A percentile compares a stretch with the other conserved stretches of the same genome.
Conservation (phyloP, 2,329 filamentous ascomycete species). For the Clonostachys chloroleuca region DNA sequence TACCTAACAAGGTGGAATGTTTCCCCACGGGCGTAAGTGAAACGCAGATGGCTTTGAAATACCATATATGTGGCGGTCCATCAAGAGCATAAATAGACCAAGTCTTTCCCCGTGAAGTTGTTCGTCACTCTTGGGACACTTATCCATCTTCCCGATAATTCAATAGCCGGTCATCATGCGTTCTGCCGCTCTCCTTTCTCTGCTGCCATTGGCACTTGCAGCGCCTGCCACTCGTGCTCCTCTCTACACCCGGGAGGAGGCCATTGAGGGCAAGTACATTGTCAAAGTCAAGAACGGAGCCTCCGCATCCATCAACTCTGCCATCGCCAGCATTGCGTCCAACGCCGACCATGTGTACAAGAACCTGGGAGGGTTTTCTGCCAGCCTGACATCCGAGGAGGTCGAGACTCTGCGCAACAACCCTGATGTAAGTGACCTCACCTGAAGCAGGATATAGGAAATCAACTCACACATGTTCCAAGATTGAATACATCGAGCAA, state of each 20-base stretch:
- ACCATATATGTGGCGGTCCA: too few relatives aligned
- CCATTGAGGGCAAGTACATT: slow-evolving; percentile 18
- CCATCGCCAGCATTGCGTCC: slow-evolving; percentile 8
- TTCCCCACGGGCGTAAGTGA: too few relatives aligned
- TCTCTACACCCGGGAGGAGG: slow-evolving; percentile 20
- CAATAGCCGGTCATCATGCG: slow-evolving; percentile 15
- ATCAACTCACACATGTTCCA: not conserved
- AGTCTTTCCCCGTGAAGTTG: too few relatives aligned
- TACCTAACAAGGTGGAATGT: too few relatives aligned
- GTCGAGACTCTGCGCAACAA: slow-evolving; percentile 10
- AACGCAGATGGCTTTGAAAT: too few relatives aligned
- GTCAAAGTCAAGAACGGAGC: slow-evolving; percentile 12
- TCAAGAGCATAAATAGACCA: too few relatives aligned
- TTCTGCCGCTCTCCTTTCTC: slow-evolving; percentile 21
- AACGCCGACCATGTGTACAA: slow-evolving; percentile 13
- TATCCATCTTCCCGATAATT: too few relatives aligned
- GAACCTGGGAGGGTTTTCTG: slow-evolving; percentile 12
- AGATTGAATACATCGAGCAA: slow-evolving; percentile 28
- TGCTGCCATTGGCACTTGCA: slow-evolving; percentile 21
- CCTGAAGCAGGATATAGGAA: not conserved
- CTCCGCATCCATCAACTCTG: slow-evolving; percentile 5
- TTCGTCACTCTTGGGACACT: too few relatives aligned
- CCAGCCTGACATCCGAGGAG: slow-evolving; percentile 9
- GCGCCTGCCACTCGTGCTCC: slow-evolving; percentile 21
- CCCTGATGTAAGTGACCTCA: slow-evolving; percentile 6